Evolutionary conservation across 2,329 filamentous ascomycete genomes (phyloP), one percentile per base, ranked within the genome.

Genomic region (Periconia sp.): DNA sequence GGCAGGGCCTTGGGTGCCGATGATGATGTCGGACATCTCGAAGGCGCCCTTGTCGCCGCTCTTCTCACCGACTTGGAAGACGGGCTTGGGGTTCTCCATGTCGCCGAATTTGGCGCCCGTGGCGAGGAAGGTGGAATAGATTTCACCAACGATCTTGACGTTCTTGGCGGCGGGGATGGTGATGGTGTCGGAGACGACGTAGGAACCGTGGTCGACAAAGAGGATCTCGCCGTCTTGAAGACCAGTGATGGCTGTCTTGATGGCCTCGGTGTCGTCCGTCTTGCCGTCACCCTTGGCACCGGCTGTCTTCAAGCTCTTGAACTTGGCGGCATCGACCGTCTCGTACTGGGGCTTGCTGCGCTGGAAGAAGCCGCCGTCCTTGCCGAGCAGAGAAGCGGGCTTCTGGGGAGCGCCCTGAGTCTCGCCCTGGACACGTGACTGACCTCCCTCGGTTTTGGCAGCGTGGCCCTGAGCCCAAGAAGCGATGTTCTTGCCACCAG

Each of bases 281-380:
- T 78, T 74, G 48, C 93, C 94, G 66, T 99, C 93, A 66, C 94
- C 94, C 77, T 86, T 90, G 66, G 91, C 92, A 54, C 94, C 93
- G 47, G 82, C 81, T 45, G 84, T 79, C 78, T 93, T 96, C 77
- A 94, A 89, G 61, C 89, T 93, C 64, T 95, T 76, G 68, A 99
- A 96, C 33, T 82, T 83, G 55, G 79, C 82, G n/a, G 81, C 83
- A 2, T 85, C 74, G 2, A 90, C 75, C 41, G 78, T 77, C 69
- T 89, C 84, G 70, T 97, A 99, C 73, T 96, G 90, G 14, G 94
- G 94, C 82, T 94, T 96, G 73, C 86, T 88, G 62, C 89, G 88
- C 59, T 91, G 89, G 70, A 92, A 92, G 64, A 97, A 79, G 13
- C 83, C 86, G 13, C 83, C 86, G 60, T 90, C 90, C 20, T 80